These are phyloP conservation scores for Lepiota venenata DNA, from an alignment of 768 basidiomycete species.

Conservation along the genomic window DNA sequence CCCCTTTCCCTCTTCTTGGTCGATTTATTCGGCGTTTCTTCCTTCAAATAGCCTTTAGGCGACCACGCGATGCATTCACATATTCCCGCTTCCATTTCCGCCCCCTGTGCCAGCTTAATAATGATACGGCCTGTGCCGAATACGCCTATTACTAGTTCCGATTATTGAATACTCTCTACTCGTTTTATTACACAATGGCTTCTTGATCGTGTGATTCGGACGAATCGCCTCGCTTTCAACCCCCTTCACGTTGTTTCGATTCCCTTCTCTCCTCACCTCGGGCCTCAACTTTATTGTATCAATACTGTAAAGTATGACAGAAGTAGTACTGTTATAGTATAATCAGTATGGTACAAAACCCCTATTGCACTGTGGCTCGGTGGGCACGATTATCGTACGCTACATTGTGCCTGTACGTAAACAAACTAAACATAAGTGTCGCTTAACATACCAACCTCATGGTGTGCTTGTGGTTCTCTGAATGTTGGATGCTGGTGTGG, in stretches of 20 bases:
- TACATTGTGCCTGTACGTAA: slow-evolving; percentile 1
- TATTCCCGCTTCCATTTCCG: background rate
- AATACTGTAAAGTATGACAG: background rate
- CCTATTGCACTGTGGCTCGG: background rate
- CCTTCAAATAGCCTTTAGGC: too few relatives aligned
- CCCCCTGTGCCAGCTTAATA: slow-evolving; percentile 7
- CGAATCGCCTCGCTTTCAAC: background rate
- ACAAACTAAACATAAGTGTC: background rate
- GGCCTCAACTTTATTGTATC: background rate
- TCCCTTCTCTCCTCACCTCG: background rate
- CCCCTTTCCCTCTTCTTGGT: too few relatives aligned
- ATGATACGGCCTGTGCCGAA: slow-evolving; percentile 10
- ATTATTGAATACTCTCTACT: slow-evolving; percentile 11
- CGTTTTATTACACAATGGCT: slow-evolving; percentile 6
- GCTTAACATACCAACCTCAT: background rate
- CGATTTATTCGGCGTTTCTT: too few relatives aligned
- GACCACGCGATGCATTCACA: background rate
- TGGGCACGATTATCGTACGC: background rate
- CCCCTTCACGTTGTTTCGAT: background rate
- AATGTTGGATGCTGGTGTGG: background rate
- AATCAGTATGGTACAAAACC: background rate
- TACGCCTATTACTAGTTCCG: slow-evolving; percentile 9
- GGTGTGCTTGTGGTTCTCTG: slow-evolving; percentile 3
- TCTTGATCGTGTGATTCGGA: slow-evolving; percentile 9
- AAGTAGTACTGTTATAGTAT: slow-evolving; percentile 2